Conservation (phyloP, 2,329 filamentous ascomycete species). For the Sclerotinia subarctica region DNA sequence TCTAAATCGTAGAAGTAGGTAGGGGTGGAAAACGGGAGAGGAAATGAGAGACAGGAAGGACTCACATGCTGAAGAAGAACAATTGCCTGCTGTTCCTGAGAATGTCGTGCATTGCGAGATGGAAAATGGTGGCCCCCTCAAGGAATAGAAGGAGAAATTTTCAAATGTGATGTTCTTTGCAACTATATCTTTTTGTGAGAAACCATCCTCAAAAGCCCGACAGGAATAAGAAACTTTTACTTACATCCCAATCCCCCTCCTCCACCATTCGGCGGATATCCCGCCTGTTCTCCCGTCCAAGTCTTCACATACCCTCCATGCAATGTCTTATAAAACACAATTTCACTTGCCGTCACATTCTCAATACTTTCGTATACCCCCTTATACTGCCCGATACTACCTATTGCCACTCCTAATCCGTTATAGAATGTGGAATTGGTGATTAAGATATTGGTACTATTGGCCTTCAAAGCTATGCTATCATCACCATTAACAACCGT, state of each 20-base stretch:
- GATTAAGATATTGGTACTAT: slow-evolving; percentile 54
- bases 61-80: slow-evolving; percentile 37
- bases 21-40: background rate
- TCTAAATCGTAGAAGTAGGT: background rate
- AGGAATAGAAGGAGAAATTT: slow-evolving; percentile 14
- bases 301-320: slow-evolving; percentile 50
- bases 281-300: slow-evolving; percentile 52
- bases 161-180: slow-evolving; percentile 13
- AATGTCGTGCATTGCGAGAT: slow-evolving; percentile 44
- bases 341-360: background rate
- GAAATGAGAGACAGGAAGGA: background rate
- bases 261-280: slow-evolving; percentile 56
- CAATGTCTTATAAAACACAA: slow-evolving; percentile 16
- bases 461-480: slow-evolving; percentile 52
- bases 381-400: slow-evolving; percentile 54
- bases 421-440: slow-evolving; percentile 49
- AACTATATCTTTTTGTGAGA: slow-evolving; percentile 16
- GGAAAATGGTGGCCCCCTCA: slow-evolving; percentile 28
- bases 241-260: slow-evolving; percentile 50
- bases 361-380: slow-evolving; percentile 15
- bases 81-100: slow-evolving; percentile 40
- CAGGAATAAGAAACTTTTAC: background rate
- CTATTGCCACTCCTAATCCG: slow-evolving; percentile 54
- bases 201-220: background rate
- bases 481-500: slow-evolving; percentile 52